Conservation (phyloP, 2,329 filamentous ascomycete species). For the Hypocreales sp. region DNA sequence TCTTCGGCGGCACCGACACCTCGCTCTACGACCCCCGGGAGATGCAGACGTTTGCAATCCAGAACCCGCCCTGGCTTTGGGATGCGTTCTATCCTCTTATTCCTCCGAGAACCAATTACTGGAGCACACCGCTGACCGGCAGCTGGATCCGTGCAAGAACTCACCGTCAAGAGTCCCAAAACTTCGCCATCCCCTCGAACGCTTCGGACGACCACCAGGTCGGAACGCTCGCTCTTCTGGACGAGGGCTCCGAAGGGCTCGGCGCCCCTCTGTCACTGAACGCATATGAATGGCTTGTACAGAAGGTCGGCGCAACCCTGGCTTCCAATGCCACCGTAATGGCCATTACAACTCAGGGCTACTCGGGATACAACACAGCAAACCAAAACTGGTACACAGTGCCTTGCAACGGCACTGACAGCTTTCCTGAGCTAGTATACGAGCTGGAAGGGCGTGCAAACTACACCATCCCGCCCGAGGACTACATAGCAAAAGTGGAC, state of each 20-base stretch:
- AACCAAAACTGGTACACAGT: constrained; percentile 1
- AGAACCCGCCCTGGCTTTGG: constrained; percentile 1
- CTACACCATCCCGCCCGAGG: neutral
- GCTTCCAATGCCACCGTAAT: neutral
- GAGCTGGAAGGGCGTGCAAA: constrained; percentile 1
- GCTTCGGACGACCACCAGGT: too few relatives aligned
- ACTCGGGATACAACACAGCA: constrained; percentile 1
- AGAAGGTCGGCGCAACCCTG: neutral
- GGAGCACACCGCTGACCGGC: neutral
- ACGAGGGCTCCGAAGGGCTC: constrained; percentile 2
- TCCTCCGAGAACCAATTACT: constrained; percentile 1
- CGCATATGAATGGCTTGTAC: constrained; percentile 1
- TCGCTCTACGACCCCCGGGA: neutral
- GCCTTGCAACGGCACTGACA: neutral
- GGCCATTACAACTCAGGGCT: constrained; percentile 1
- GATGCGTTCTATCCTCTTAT: constrained; percentile 1
- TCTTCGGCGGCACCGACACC: constrained; percentile 1
- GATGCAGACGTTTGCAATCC: neutral
- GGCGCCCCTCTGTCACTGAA: constrained; percentile 1
- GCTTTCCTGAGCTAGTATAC: neutral
- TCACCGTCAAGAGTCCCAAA: neutral
- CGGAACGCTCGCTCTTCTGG: neutral
- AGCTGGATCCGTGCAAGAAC: constrained; percentile 1
- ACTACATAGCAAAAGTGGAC: too few relatives aligned
- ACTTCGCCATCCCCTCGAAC: neutral